Evolutionary conservation across 768 basidiomycete species (phyloP).

Genomic region (Wakefieldia striispora): DNA sequence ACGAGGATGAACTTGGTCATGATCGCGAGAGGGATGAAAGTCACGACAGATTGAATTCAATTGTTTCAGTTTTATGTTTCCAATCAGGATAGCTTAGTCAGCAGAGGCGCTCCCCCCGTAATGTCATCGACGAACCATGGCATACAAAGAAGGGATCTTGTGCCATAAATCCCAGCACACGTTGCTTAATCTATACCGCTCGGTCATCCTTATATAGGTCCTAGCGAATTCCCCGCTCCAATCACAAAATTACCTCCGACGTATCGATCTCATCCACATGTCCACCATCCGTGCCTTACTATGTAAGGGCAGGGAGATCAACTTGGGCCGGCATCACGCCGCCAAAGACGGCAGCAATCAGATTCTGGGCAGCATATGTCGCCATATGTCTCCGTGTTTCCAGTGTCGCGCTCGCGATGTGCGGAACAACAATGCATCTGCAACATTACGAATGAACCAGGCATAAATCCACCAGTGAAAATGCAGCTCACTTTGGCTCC

Average conservation of each 20-base stretch:
- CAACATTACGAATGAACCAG: neutral
- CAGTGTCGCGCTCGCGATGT: constrained; percentile 86
- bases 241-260: too few species aligned
- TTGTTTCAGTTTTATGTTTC: too few species aligned
- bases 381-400: constrained; percentile 87
- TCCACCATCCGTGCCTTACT: too few species aligned
- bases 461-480: neutral
- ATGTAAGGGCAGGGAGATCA: constrained; percentile 28
- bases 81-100: constrained; percentile 9
- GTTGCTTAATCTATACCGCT: too few species aligned
- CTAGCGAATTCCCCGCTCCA: neutral
- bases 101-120: neutral
- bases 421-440: constrained; percentile 83
- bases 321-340: constrained; percentile 60
- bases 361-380: constrained; percentile 65
- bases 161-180: too few species aligned
- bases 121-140: too few species aligned
- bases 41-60: too few species aligned
- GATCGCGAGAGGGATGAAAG: constrained; percentile 7
- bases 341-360: constrained; percentile 43
- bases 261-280: neutral
- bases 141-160: too few species aligned
- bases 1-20: constrained; percentile 98
- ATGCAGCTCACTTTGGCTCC: constrained; percentile 57
- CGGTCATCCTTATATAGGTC: too few species aligned